Evolutionary conservation across 352 stramenopile genomes (phyloP).

Genomic region (Blastocystis sp.): DNA sequence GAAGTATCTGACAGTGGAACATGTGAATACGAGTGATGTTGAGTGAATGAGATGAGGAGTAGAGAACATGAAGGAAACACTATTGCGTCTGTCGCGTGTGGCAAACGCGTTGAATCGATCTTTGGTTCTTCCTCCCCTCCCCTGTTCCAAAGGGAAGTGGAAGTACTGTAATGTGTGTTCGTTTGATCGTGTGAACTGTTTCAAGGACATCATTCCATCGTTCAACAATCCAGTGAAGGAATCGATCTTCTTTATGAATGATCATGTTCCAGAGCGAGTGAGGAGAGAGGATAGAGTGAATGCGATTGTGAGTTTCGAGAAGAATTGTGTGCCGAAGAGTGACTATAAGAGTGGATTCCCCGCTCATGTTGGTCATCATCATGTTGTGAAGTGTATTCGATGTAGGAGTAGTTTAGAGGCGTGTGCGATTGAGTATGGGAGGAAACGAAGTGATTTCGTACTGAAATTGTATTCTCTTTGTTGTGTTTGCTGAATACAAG

Average conservation of each 20-base stretch:
- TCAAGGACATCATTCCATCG: neutral
- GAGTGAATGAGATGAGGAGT: neutral
- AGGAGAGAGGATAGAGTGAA: neutral
- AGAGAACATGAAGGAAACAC: neutral
- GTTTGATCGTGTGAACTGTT: conserved; percentile 4
- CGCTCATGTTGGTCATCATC: neutral
- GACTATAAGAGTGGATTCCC: neutral
- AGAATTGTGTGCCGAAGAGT: neutral
- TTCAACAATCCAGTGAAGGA: neutral
- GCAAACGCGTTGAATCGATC: conserved; percentile 45
- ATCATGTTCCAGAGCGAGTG: neutral
- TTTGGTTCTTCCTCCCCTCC: neutral
- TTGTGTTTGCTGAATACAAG: neutral
- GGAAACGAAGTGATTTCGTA: neutral
- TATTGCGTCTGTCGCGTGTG: neutral
- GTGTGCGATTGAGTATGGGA: neutral
- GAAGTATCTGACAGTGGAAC: neutral
- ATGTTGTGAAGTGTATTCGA: neutral
- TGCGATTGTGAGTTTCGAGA: neutral
- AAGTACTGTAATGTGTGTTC: conserved; percentile 36
- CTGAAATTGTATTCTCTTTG: neutral
- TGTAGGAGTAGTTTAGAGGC: neutral
- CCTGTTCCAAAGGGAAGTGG: neutral
- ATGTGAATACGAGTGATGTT: neutral
- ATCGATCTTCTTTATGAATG: neutral